These are phyloP conservation scores for Talaromyces nanjingensis DNA, from an alignment of 495 filamentous ascomycete genomes.

Conservation along the genomic window DNA sequence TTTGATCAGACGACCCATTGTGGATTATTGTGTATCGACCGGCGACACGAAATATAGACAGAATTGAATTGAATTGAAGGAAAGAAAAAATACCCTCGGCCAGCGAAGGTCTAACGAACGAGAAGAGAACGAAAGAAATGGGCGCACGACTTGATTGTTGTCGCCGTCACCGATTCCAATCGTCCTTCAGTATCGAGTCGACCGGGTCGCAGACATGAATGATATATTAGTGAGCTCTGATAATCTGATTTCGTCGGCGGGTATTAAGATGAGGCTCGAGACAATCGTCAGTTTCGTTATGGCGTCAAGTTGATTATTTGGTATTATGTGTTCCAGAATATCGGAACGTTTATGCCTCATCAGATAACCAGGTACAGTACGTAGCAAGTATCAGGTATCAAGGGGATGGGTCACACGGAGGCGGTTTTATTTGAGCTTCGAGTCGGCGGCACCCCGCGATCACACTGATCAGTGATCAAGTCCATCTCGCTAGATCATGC, in stretches of 20 bases:
- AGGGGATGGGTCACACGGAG: not conserved
- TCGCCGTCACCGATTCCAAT: not conserved
- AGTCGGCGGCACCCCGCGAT: not conserved
- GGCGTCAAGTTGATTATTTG: not conserved
- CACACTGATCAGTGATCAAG: not conserved
- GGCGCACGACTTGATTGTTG: not conserved
- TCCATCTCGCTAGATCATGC: not conserved
- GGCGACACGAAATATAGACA: not conserved
- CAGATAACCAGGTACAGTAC: not conserved
- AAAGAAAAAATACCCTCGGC: not conserved
- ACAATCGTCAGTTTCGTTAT: not conserved
- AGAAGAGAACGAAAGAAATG: not conserved
- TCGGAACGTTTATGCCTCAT: not conserved
- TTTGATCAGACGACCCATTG: conserved; percentile 96
- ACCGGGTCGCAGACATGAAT: not conserved
- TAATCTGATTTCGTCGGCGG: not conserved
- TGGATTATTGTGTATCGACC: conserved; percentile 1
- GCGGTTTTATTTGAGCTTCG: not conserved
- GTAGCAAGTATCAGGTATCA: not conserved
- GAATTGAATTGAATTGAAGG: not conserved
- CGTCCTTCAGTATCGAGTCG: not conserved
- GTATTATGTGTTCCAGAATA: not conserved
- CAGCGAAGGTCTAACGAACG: not conserved
- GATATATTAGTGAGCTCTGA: not conserved
- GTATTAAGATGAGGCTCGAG: not conserved